Evolutionary conservation across 2,329 filamentous ascomycete genomes (phyloP).

Genomic region (Aureobasidium sp.): DNA sequence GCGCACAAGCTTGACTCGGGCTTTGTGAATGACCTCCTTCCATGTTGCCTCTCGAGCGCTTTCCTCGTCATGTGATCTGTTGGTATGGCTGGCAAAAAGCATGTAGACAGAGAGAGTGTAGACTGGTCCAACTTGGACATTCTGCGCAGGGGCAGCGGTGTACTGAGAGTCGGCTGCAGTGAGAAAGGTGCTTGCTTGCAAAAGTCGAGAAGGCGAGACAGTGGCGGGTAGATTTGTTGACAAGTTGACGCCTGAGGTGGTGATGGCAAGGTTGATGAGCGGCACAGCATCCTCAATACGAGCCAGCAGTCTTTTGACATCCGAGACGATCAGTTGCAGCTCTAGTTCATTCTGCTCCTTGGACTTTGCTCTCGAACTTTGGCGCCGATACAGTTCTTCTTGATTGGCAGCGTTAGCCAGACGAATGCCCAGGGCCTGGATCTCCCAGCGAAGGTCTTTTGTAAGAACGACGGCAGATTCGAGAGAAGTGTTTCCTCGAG

Average conservation of each 20-base stretch:
- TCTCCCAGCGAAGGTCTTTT: conserved; percentile 74
- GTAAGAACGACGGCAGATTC: conserved; percentile 80
- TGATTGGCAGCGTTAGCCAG: conserved; percentile 62
- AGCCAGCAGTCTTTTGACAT: conserved; percentile 66
- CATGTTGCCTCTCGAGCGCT: conserved; percentile 64
- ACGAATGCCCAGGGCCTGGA: conserved; percentile 69
- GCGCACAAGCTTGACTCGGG: conserved; percentile 70
- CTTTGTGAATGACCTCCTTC: conserved; percentile 96
- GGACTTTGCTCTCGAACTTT: conserved; percentile 41
- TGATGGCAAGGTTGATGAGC: conserved; percentile 86
- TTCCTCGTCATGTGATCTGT: conserved; percentile 49
- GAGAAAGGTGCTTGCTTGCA: conserved; percentile 89
- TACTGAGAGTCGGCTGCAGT: conserved; percentile 83
- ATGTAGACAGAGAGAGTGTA: conserved; percentile 90
- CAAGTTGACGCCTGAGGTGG: conserved; percentile 82
- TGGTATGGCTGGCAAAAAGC: conserved; percentile 77
- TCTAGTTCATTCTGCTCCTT: conserved; percentile 55
- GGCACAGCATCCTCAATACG: conserved; percentile 89
- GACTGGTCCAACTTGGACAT: conserved; percentile 77
- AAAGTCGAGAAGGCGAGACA: conserved; percentile 80
- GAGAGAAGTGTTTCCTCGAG: conserved; percentile 69
- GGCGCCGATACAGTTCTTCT: conserved; percentile 47
- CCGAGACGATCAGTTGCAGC: conserved; percentile 61
- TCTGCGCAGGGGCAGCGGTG: conserved; percentile 52
- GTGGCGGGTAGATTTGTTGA: conserved; percentile 71